phyloP scores from a whole-genome alignment of 2,329 filamentous ascomycete genomes.

The Ascochyta pisi region DNA sequence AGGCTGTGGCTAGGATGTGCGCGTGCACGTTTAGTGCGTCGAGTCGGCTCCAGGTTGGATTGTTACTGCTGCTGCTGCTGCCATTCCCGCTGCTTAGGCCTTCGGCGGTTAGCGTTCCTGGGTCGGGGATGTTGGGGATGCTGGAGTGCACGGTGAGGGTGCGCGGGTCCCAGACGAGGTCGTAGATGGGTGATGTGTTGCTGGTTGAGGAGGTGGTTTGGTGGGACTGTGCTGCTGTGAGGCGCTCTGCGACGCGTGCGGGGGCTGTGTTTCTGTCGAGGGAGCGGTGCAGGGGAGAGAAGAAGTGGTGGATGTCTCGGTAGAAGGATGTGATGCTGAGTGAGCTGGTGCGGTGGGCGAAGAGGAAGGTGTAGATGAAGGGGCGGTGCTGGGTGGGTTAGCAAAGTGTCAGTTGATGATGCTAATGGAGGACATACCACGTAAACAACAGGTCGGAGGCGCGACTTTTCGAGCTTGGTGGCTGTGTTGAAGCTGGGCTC shows the following conservation, averaged over 20 bases:
- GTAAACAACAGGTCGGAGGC: conserved; percentile 74
- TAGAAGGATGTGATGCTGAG: conserved; percentile 55
- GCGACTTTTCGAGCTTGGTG: conserved; percentile 22
- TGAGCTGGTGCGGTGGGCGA: conserved; percentile 66
- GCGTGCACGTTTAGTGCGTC: conserved; percentile 69
- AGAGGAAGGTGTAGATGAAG: conserved; percentile 80
- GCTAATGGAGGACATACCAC: conserved; percentile 51
- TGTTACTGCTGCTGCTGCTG: conserved; percentile 1
- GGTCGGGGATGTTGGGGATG: conserved; percentile 69
- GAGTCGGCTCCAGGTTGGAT: conserved; percentile 59
- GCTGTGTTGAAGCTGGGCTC: conserved; percentile 20
- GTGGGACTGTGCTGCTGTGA: conserved; percentile 47
- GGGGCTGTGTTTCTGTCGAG: conserved; percentile 54
- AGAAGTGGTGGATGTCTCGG: conserved; percentile 59
- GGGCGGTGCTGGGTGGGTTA: conserved; percentile 60
- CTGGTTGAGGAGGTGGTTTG: conserved; percentile 42
- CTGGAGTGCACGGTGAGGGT: conserved; percentile 65
- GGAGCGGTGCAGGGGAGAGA: conserved; percentile 56
- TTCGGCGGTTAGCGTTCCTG: conserved; percentile 53
- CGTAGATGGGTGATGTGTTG: conserved; percentile 59
- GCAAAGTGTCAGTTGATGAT: not conserved
- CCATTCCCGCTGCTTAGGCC: conserved; percentile 34
- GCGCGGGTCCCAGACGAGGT: conserved; percentile 66
- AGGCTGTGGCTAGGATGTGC: conserved; percentile 64
- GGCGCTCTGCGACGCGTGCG: conserved; percentile 50